A percentile compares a stretch with the other conserved stretches of the same genome.
phyloP scores from a whole-genome alignment of 371 early-diverging fungal genomes.

The Mortierella sp. region DNA sequence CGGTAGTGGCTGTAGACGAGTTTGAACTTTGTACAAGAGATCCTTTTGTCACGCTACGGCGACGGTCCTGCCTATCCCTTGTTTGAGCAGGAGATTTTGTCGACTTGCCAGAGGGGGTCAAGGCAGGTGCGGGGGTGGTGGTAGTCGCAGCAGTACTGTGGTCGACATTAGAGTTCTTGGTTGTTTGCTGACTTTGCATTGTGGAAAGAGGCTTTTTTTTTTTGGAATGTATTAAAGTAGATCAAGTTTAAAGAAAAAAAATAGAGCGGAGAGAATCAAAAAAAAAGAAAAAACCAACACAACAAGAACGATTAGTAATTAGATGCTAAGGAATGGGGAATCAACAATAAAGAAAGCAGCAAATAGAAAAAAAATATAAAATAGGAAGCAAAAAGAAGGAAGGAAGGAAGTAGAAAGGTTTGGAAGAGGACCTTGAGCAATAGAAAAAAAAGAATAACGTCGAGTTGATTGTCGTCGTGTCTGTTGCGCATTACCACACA shows the following conservation, averaged over 20 bases:
- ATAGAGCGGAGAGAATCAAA: not conserved
- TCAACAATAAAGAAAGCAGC: not conserved
- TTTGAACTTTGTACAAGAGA: not conserved
- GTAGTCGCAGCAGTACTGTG: constrained; percentile 6
- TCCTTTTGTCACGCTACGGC: constrained; percentile 22
- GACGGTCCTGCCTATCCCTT: constrained; percentile 22
- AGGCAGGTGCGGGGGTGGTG: not conserved
- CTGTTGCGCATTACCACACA: not conserved
- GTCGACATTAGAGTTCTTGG: constrained; percentile 14
- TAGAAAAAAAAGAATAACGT: no score
- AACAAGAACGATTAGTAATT: not conserved
- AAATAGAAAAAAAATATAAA: not conserved
- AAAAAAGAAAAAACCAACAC: not conserved
- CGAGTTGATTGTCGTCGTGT: no score
- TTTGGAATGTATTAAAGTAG: not conserved
- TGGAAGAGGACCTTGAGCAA: not conserved
- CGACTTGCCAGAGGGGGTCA: constrained; percentile 10
- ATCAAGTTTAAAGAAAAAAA: constrained; percentile 5
- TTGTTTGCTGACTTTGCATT: constrained; percentile 24
- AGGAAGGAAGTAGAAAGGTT: not conserved
- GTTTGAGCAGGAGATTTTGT: not conserved
- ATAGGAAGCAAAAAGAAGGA: not conserved
- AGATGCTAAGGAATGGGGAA: not conserved
- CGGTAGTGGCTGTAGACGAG: not conserved
- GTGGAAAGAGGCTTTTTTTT: constrained; percentile 1